Evolutionary conservation across 2,329 filamentous ascomycete genomes (phyloP), one percentile per base, ranked within the genome.

Genomic region (Grosmannia clavigera): DNA sequence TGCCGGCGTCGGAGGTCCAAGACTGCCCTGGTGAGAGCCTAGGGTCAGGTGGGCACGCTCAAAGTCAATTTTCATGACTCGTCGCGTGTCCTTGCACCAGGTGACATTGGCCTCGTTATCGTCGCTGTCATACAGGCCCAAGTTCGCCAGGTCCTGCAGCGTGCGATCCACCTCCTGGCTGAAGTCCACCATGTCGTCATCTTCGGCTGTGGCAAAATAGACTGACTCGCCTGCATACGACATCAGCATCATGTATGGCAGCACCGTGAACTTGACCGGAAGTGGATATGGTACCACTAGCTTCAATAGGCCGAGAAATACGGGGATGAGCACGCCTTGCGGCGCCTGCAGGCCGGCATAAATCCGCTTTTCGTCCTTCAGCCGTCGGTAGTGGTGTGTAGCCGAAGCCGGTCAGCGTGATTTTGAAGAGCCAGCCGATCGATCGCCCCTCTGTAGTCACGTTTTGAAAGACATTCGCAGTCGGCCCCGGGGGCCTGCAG

Each of bases 191-290:
- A 51, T 14, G 11, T 55, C 16, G 29, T 38, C 29, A 3, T 53
- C 10, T 31, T 11, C 19, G 10, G 5, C 31, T 38, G 5, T 10
- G 31, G 22, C 31, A 16, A 7, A n/a, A 12, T 1, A 19, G 43
- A 55, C n/a, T 7, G 31, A 25, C 22, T 35, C 35, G n/a, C 61
- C 62, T 11, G 59, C 61, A 25, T 56, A 64, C n/a, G 62, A 64
- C 40, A 64, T 31, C 3, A 64, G 55, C 59, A 64, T 59, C 59
- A 64, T 61, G 43, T 62, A 52, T 12, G 57, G 35, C 25, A 64
- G 40, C 27, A 25, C 35, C 19, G 52, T 22, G 16, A 52, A 57
- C 29, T 33, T 16, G 52, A 35, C 48, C n/a, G n/a, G n/a, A 11
- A 64, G 40, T 5, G 51, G 54, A 52, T 62, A 64, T 6, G 33